Percentiles rank a stretch among this genome's conserved stretches.
These are phyloP conservation scores for Aurantiochytrium sp. DNA, from an alignment of 108 stramenopile genomes.

Conservation along the genomic window DNA sequence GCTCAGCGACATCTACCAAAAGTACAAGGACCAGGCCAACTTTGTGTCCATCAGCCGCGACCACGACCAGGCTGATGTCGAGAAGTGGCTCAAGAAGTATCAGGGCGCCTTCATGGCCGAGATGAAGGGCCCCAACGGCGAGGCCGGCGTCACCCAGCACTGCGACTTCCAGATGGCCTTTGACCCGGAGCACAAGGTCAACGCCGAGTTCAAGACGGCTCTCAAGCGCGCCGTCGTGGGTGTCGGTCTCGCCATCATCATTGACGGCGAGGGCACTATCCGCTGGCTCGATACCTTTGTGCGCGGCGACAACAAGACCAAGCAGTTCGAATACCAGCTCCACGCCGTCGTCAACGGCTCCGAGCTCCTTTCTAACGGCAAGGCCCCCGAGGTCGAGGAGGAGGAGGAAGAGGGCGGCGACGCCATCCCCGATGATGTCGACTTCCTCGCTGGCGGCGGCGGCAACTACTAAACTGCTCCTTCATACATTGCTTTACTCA, in stretches of 20 bases:
- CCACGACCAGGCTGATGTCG: conserved; percentile 21
- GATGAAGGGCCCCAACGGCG: conserved; percentile 9
- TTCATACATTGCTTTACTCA: no score
- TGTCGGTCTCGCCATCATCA: conserved; percentile 25
- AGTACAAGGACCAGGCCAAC: conserved; percentile 21
- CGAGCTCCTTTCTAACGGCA: not conserved
- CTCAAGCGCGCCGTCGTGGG: conserved; percentile 26
- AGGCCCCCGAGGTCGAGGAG: conserved; percentile 17
- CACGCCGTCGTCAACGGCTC: not conserved
- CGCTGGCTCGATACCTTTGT: conserved; percentile 8
- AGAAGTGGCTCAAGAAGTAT: conserved; percentile 34
- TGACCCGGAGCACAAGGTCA: conserved; percentile 24
- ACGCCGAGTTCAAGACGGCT: conserved; percentile 27
- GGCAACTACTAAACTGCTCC: conserved; percentile 20
- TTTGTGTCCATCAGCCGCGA: conserved; percentile 21
- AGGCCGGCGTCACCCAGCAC: not conserved
- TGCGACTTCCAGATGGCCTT: conserved; percentile 30
- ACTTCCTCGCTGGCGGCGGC: not conserved
- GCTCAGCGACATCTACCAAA: not conserved
- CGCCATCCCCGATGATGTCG: conserved; percentile 9
- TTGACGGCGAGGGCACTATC: not conserved
- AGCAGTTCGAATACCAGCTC: conserved; percentile 31
- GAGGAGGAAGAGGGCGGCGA: conserved; percentile 27
- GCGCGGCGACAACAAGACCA: conserved; percentile 11
- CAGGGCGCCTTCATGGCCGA: conserved; percentile 12